Evolutionary conservation across 2,329 filamentous ascomycete genomes (phyloP).

Genomic region (Trichoderma sp.): DNA sequence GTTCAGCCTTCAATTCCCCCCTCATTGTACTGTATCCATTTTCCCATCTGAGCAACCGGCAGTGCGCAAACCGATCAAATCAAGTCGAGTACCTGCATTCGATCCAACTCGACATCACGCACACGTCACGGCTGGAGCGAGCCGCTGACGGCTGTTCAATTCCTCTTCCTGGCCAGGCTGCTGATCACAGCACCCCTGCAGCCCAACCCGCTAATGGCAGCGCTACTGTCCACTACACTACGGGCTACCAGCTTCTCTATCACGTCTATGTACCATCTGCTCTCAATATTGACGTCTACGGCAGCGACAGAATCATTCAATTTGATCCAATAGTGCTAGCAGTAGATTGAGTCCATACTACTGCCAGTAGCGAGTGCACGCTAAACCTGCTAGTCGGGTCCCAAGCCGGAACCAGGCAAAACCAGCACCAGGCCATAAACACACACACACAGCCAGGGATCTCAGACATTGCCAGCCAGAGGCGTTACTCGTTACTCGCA

Average conservation of each 20-base stretch:
- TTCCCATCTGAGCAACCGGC: not conserved
- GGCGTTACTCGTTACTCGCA: not conserved
- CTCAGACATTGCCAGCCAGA: not conserved
- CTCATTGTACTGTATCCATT: not conserved
- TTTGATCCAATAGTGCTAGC: not conserved
- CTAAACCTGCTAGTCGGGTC: not conserved
- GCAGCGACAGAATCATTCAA: too few species aligned
- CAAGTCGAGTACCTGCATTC: not conserved
- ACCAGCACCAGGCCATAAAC: not conserved
- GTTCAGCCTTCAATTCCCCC: not conserved
- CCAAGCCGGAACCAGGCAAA: not conserved
- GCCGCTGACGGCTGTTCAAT: not conserved
- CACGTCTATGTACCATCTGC: too few species aligned
- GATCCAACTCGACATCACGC: conserved; percentile 1
- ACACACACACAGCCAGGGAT: not conserved
- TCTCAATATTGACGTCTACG: not conserved
- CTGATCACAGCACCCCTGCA: conserved; percentile 14
- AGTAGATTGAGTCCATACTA: too few species aligned
- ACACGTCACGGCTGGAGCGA: conserved; percentile 2
- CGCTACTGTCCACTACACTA: not conserved
- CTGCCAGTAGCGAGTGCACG: not conserved
- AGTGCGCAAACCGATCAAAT: not conserved
- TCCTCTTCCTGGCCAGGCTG: not conserved
- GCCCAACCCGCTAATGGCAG: conserved; percentile 8
- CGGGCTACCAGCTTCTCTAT: too few species aligned